These are phyloP conservation scores for Rhipidocladum racemiflorum DNA, from an alignment of 176 grass and related monocot genomes.

Conservation along the genomic window DNA sequence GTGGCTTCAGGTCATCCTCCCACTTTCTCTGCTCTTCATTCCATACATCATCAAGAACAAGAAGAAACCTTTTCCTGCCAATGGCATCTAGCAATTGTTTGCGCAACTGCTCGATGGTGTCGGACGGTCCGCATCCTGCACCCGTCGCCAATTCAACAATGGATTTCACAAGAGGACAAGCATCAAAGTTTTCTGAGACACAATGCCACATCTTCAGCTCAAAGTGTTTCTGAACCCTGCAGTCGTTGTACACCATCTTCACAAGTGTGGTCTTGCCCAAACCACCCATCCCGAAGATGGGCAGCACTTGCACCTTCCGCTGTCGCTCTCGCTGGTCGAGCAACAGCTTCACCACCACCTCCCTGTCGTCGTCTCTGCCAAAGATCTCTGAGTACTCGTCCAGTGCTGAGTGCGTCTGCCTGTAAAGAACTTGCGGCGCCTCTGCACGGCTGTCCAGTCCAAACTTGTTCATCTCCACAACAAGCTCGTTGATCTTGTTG, in stretches of 20 bases:
- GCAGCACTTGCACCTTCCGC: neutral
- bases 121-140: accelerated
- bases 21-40: constrained; percentile 3
- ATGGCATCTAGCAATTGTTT: neutral
- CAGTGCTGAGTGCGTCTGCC: too few relatives aligned
- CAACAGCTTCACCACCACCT: too few relatives aligned
- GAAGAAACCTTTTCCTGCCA: neutral
- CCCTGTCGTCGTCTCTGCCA: too few relatives aligned
- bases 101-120: neutral
- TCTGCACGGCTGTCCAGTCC: too few relatives aligned
- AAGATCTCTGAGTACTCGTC: too few relatives aligned
- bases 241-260: constrained; percentile 40
- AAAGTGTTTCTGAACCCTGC: constrained; percentile 3
- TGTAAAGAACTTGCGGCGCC: too few relatives aligned
- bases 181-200: constrained; percentile 35
- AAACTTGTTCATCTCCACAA: too few relatives aligned
- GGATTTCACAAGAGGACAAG: neutral
- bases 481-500: too few relatives aligned
- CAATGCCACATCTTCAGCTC: constrained; percentile 35
- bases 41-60: constrained; percentile 48
- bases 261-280: constrained; percentile 46
- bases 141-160: constrained; percentile 13
- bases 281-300: constrained; percentile 48
- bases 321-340: too few relatives aligned
- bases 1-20: constrained; percentile 2